Base-by-base conservation (phyloP, 2,329 filamentous ascomycete species). In the Hortaea werneckii region DNA sequence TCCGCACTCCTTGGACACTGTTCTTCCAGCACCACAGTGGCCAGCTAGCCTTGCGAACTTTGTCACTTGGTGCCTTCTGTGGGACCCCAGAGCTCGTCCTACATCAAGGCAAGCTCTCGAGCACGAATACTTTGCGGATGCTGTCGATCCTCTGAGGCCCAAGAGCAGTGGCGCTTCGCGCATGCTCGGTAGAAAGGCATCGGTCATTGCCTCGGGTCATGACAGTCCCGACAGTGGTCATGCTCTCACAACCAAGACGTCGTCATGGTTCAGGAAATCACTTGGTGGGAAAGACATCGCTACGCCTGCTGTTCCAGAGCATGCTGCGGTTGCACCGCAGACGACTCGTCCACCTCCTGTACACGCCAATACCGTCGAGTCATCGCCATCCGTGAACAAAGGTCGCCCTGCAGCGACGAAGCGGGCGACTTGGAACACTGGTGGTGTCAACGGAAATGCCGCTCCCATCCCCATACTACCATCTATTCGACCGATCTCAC, bases 61-160 rank as follows among this genome's bases (percentile, higher is more conserved):
- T 61, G 92, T 98, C 48, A 98, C 92, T 11, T 95, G 88, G 88
- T 98, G 92, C 67, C 69, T 98, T 54, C 92, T 96, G 85, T 98
- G 92, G 92, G 92, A 98, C 66, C 92, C 92, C 8, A 94, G 89
- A 71, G 81, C 73, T 60, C 79, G 92, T 50, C 92, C 92, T 39
- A 96, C 89, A 4, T 95, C 90, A 1, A 82, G 84, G 0, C 89
- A 98, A 66, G 90, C 92, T n/a, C 71, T 98, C 54, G 85, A 85
- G 35, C 92, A 98, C 65, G 90, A 95, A 56, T 98, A 94, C 67
- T 98, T 98, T 59, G 67, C 76, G 30, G 92, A 96, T 68, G 92
- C 92, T 1, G 80, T 94, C 42, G 92, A 98, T 64, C 92, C 92
- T 10, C 70, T 95, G 76, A 29, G 89, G 45, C 88, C 90, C n/a